A percentile compares a stretch with the other conserved stretches of the same genome.
Conservation (phyloP, 176 grass and related monocot species). For the Aegilops tauschii region DNA sequence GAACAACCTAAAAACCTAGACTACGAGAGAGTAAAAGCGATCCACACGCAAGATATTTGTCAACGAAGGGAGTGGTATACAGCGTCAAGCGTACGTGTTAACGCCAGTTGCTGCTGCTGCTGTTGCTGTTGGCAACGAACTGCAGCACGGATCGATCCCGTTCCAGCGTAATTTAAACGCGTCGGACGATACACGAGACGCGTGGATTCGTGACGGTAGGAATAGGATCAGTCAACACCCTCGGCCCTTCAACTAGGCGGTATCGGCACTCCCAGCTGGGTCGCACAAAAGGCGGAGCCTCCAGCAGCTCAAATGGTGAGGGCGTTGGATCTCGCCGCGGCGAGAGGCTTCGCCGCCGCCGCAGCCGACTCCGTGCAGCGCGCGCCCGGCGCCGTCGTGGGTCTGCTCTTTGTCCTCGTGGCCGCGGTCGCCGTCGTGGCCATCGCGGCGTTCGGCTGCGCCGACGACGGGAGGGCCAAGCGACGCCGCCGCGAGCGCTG, state of each 20-base stretch:
- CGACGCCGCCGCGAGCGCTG: not conserved
- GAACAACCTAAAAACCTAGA: no score
- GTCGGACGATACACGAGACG: not conserved
- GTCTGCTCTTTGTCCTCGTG: not conserved
- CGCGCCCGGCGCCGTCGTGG: not conserved
- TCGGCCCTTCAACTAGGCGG: not conserved
- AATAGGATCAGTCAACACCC: not conserved
- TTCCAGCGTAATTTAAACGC: no score
- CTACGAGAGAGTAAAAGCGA: no score
- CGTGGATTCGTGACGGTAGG: not conserved
- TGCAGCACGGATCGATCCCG: no score
- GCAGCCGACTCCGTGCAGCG: not conserved
- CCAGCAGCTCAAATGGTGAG: not conserved
- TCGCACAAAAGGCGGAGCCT: not conserved
- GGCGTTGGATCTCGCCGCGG: not conserved
- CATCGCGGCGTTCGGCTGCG: slow-evolving; percentile 9
- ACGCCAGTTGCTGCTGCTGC: no score
- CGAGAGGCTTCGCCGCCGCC: not conserved
- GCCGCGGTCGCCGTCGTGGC: not conserved
- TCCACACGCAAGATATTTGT: no score
- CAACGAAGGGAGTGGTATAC: no score
- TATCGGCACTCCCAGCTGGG: not conserved
- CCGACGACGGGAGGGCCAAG: not conserved
- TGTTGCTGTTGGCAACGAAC: no score
- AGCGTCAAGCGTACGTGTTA: no score